Evolutionary conservation across 768 basidiomycete genomes (phyloP), one percentile per base, ranked within the genome.

Genomic region (Leccinum longicurvipes): DNA sequence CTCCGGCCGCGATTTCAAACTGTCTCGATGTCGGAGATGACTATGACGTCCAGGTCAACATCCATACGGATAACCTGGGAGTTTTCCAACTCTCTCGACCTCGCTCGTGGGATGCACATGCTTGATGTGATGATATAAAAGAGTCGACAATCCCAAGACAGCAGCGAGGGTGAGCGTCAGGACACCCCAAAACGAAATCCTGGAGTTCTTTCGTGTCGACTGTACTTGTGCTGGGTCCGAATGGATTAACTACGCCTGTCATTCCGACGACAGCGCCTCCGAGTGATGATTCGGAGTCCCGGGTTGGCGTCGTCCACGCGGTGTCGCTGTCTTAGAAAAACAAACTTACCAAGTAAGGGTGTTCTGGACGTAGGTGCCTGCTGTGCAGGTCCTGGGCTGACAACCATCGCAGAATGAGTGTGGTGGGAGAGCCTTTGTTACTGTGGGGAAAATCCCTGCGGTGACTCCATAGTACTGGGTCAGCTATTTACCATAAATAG

Each of bases 41-140:
- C 57, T 93, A 91, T 68, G 97, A 99, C 70, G 91, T 99, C 4
- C 96, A 98, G 80, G 88, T 91, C 49, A 58, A 95, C 69, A 97
- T 99, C 36, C 97, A 99, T 67, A 95, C 94, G 0, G 97, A 98
- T 68, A 98, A 51, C 27, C 36, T 39, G 36, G 36, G n/a, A 39
- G 36, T 39, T 64, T 73, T 3, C 67, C 75, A 0, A 77, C 60
- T 39, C 68, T 64, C 46, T 69, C 29, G 11, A 58, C 24, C 41
- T 56, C 54, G 17, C 11, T 23, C 27, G 41, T 28, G 42, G 44
- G 9, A 32, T n/a, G 51, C 5, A 14, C 54, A 47, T 53, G 2
- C 27, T 55, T 54, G 39, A 31, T 25, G 42, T 49, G 60, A 27
- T 49, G 60, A 27, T 59, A 55, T 31, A 73, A 15, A 45, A 60